Base-by-base conservation (phyloP, 345 rosid genomes). In the Hibiscus syriacus region DNA sequence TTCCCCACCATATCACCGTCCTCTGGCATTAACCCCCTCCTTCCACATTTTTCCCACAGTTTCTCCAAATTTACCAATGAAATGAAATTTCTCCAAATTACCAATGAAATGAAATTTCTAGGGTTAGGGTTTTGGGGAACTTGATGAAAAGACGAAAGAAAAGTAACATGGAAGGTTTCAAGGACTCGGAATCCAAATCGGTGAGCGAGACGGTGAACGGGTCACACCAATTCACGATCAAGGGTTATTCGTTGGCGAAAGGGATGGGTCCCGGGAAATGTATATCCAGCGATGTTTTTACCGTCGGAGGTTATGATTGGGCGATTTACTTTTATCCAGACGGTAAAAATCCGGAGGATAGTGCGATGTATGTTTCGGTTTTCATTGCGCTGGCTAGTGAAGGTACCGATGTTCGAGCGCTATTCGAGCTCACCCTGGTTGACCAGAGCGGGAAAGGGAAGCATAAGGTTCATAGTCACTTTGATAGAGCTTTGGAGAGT, bases 361-460 rank as follows among this genome's bases (percentile, higher is more conserved):
- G 67, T 53, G 55, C 90, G 43, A 10, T 75, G 74, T 90, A 95
- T 39, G 96, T 90, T 5, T 95, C 97, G 41, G 86, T 88, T 58
- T 95, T 88, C 80, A 85, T 95, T 56, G 98, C 94, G 19, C 61
- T 95, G 32, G 89, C 92, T 4, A 88, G 97, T 60, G 98, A 90
- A 39, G 96, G 93, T 11, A 85, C 83, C n/a, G 99, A 92, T 57
- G 87, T 95, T 27, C 81, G 99, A 80, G 98, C 99, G n/a, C 77
- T 90, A 77, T 92, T 95, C 61, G 89, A 89, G 84, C 67, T 95
- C 26, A 88, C 97, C 32, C 70, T 94, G 16, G 74, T 89, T 66
- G 99, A 95, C 77, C 99, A 90, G 84, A 91, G 96, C 23, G 99
- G 93, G 8, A 89, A 86, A 69, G 98, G 84, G 65, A 83, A 83